Conservation (phyloP, 352 stramenopile species). For the Phytophthora hibernalis region DNA sequence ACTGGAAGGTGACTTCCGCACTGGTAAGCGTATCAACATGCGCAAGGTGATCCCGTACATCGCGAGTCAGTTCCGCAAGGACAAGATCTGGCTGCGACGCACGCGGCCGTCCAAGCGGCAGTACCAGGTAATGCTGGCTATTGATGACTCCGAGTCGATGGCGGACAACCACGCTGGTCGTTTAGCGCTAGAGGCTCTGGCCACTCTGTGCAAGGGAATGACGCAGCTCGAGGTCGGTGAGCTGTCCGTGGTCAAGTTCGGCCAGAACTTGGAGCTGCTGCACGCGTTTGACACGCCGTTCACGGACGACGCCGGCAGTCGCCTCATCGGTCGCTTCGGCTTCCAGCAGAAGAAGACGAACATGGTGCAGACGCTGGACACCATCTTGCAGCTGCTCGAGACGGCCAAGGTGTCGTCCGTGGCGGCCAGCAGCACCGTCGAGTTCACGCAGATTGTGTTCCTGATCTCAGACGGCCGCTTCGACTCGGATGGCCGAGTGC, state of each 20-base stretch:
- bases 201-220: constrained; percentile 97
- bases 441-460: constrained; percentile 98
- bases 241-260: constrained; percentile 95
- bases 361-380: constrained; percentile 95
- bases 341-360: constrained; percentile 98
- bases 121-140: constrained; percentile 99
- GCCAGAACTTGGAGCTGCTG: constrained; percentile 96
- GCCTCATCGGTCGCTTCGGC: constrained; percentile 95
- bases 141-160: constrained; percentile 99
- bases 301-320: constrained; percentile 94
- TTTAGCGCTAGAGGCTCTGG: constrained; percentile 96
- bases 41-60: constrained; percentile 99
- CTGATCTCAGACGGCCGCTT: constrained; percentile 99
- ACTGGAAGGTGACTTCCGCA: constrained; percentile 98
- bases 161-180: constrained; percentile 95
- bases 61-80: constrained; percentile 99
- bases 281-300: constrained; percentile 98
- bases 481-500: constrained; percentile 95
- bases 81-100: constrained; percentile 99
- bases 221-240: constrained; percentile 98
- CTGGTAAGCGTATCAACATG: constrained; percentile 99
- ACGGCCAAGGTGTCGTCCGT: constrained; percentile 68
- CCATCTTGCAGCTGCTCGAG: constrained; percentile 93
- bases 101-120: constrained; percentile 98
- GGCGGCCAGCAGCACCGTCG: constrained; percentile 61